phyloP scores from a whole-genome alignment of 176 grass and related monocot species.

The Eleusine coracana region DNA sequence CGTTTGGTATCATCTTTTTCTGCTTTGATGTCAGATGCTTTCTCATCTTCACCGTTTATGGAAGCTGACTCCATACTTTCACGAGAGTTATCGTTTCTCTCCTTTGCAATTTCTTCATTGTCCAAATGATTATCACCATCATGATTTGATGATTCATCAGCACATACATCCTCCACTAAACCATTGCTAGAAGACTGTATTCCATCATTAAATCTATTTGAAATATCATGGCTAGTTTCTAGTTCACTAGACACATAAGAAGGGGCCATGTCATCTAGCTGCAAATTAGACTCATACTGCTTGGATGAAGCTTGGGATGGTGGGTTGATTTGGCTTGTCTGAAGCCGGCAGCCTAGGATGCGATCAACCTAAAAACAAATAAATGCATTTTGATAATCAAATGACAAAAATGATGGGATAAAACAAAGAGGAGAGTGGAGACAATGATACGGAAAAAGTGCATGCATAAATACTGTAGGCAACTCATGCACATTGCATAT shows the following conservation, averaged over 20 bases:
- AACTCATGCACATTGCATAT: neutral
- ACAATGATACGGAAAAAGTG: constrained; percentile 15
- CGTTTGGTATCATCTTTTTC: constrained; percentile 30
- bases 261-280: constrained; percentile 31
- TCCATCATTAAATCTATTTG: constrained; percentile 38
- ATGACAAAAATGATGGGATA: constrained; percentile 23
- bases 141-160: constrained; percentile 47
- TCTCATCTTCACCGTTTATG: constrained; percentile 39
- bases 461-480: constrained; percentile 4
- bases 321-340: constrained; percentile 44
- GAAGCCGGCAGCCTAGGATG: constrained; percentile 80
- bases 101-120: constrained; percentile 29
- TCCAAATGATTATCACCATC: constrained; percentile 40
- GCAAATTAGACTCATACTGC: constrained; percentile 44
- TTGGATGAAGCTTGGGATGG: constrained; percentile 41
- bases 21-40: constrained; percentile 21
- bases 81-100: constrained; percentile 40
- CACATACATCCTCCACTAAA: constrained; percentile 31
- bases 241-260: constrained; percentile 27
- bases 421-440: neutral
- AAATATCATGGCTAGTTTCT: constrained; percentile 21
- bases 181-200: constrained; percentile 44
- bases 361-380: constrained; percentile 71
- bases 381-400: constrained; percentile 49
- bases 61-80: constrained; percentile 33